Evolutionary conservation across 2,329 filamentous ascomycete species (phyloP), one percentile per base, ranked within the genome.

Genomic region (Dothidotthia symphoricarpi): DNA sequence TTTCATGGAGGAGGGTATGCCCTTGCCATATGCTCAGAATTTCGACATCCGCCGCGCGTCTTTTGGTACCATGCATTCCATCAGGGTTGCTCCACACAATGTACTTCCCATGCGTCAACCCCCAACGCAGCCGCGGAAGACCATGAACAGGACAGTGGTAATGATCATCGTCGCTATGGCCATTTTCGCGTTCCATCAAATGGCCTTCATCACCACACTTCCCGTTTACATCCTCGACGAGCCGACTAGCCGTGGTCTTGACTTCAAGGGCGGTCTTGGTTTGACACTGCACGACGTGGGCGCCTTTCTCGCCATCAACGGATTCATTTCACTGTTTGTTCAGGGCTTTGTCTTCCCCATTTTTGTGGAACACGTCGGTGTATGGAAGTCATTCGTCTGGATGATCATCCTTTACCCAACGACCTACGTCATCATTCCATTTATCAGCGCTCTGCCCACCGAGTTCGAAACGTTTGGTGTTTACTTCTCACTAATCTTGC

Each of bases 141-240:
- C 76, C 24, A 81, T 83, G 56, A 83, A 78, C 16, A 73, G 67
- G 65, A 81, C 78, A 35, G 82, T 95, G 39, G 74, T 86, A 52
- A 83, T 87, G 69, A 76, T 95, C 34, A 82, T 91, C 31, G 58
- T 89, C n/a, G 83, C 89, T 2, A 73, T 96, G 43, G 86, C 85
- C 32, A 85, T 96, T 49, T 94, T 94, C 69, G 90, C 88, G 8
- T 95, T 94, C 66, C 90, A 96, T 27, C 62, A 65, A 39, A 96
- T 96, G 88, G 88, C 86, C 1, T 96, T 87, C 67, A 88, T 95
- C 59, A 87, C 94, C 59, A 78, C 95, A 1, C 75, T 95, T 34
- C 90, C 90, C 8, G 95, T 96, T 43, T 96, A 95, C 69, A 81
- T 95, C 36, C 88, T 95, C 61, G 89, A 95, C 53, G 73, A 81